Evolutionary conservation across 1,284 basidiomycete genomes (phyloP).

Genomic region (Clitocybe nebularis): DNA sequence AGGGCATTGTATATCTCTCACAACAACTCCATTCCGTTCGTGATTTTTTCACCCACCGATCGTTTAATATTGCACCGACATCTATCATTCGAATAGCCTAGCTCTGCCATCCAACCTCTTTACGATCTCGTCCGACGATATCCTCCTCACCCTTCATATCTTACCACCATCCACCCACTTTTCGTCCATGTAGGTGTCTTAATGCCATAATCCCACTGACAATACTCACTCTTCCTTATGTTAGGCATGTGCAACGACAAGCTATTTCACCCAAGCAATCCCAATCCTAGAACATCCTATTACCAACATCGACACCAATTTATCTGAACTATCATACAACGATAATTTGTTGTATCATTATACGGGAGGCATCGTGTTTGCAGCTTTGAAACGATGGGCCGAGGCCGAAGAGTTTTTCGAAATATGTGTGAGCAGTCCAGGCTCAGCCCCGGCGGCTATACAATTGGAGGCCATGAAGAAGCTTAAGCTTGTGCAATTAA

Average conservation of each 20-base stretch:
- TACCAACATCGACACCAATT: constrained; percentile 47
- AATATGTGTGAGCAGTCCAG: constrained; percentile 71
- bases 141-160: constrained; percentile 47
- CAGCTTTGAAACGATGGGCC: constrained; percentile 57
- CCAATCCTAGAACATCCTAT: constrained; percentile 56
- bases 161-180: constrained; percentile 67
- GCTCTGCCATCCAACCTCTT: constrained; percentile 54
- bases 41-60: constrained; percentile 1
- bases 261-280: constrained; percentile 50
- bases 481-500: constrained; percentile 69
- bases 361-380: constrained; percentile 60
- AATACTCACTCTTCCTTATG: constrained; percentile 20
- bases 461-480: constrained; percentile 88
- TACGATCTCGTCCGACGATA: constrained; percentile 57
- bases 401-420: constrained; percentile 75
- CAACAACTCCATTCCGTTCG: constrained; percentile 36
- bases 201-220: not conserved
- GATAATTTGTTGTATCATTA: constrained; percentile 81
- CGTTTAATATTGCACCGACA: constrained; percentile 1
- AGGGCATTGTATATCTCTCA: constrained; percentile 38
- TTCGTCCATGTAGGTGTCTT: constrained; percentile 42
- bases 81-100: constrained; percentile 27
- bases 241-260: constrained; percentile 43
- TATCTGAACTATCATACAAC: constrained; percentile 62
- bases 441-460: constrained; percentile 58